Conservation (phyloP, 1,139 yeast species). For the Candida mesenterica region DNA sequence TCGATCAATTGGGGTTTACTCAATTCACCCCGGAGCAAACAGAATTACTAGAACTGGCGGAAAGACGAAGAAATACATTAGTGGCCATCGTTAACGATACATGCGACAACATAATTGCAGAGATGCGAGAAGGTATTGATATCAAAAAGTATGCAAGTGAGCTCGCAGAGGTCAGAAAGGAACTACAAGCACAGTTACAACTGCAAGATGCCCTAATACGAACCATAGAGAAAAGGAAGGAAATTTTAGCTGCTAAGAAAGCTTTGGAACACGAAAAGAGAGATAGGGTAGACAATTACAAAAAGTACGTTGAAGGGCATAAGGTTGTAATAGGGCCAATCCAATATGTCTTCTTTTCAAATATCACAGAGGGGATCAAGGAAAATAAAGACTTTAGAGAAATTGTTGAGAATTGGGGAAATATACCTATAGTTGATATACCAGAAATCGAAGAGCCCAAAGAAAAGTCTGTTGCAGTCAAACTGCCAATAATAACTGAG, state of each 20-base stretch:
- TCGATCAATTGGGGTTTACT: neutral
- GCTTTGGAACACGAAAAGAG: slow-evolving; percentile 9
- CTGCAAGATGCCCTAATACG: slow-evolving; percentile 21
- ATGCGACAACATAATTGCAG: slow-evolving; percentile 23
- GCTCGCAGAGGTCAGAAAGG: slow-evolving; percentile 26
- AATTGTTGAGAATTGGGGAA: slow-evolving; percentile 11
- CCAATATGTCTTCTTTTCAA: slow-evolving; percentile 6
- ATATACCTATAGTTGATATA: slow-evolving; percentile 3
- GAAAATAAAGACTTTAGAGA: slow-evolving; percentile 8
- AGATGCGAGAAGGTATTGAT: slow-evolving; percentile 17
- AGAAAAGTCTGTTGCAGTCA: no score
- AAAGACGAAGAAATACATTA: slow-evolving; percentile 26
- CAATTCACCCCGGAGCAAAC: neutral
- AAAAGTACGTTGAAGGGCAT: slow-evolving; percentile 10
- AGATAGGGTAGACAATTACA: slow-evolving; percentile 5
- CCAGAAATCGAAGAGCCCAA: slow-evolving; percentile 2
- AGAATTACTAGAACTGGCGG: slow-evolving; percentile 13
- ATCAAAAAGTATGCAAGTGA: slow-evolving; percentile 28
- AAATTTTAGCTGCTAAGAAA: slow-evolving; percentile 6
- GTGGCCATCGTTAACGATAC: slow-evolving; percentile 33
- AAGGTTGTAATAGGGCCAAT: slow-evolving; percentile 15
- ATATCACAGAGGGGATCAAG: slow-evolving; percentile 6
- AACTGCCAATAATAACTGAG: no score
- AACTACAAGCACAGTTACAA: slow-evolving; percentile 30
- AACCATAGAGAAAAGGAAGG: slow-evolving; percentile 5